Evolutionary conservation across 2,329 filamentous ascomycete genomes (phyloP), one percentile per base, ranked within the genome.

Genomic region (Fusarium mexicanum): DNA sequence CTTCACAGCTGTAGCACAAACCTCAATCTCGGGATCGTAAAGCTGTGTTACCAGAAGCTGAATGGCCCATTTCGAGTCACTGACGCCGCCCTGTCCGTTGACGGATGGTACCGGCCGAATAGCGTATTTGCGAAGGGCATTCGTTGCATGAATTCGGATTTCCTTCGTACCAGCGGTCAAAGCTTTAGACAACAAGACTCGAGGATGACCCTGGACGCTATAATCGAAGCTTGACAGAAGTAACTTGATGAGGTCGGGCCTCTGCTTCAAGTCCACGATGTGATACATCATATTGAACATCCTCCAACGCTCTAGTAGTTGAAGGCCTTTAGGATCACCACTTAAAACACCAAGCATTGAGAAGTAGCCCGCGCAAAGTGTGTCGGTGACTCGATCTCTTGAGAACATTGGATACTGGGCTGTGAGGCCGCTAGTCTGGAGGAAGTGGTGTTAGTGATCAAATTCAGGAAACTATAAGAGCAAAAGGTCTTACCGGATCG

Each of bases 281-380:
- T 98, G 96, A 81, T 99, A 99, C 87, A 98, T 97, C 94, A 99
- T 99, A 83, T 98, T 98, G 84, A 98, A 95, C 88, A 99, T 97
- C 77, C 95, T 94, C 96, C 96, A 98, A 77, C 94, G 88, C 81
- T 98, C 96, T 79, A 99, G 90, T 84, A 99, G 96, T 70, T 93
- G 91, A 31, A 98, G 87, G 2, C 96, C 96, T 76, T 92, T 94
- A 0, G 89, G 85, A 78, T 98, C 94, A 61, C 92, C 92, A 77
- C 93, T 98, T 66, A 99, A 84, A 17, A 94, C 91, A 13, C 96
- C 97, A 5, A 99, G 85, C 86, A 99, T 94, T 20, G 95, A 91
- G 81, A 99, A 98, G 82, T 99, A 99, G 17, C 97, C 97, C 22
- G 93, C 92, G 71, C 94, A 96, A 12, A 99, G 87, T 0, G 94